phyloP scores from a whole-genome alignment of 2,329 filamentous ascomycete species.

The Metarhizium guizhouense region DNA sequence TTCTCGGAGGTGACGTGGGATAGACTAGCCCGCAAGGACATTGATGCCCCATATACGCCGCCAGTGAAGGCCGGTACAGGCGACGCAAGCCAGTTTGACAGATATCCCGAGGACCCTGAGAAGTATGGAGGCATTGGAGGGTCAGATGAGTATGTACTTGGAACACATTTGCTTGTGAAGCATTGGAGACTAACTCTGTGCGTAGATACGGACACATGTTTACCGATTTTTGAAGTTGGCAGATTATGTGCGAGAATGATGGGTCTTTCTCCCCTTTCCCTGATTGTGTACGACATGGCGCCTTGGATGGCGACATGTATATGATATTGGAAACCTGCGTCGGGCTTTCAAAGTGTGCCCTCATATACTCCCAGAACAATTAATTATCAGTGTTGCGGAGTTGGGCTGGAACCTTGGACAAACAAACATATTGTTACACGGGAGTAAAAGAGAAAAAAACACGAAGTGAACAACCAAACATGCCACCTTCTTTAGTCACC shows the following conservation, averaged over 20 bases:
- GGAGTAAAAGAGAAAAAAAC: not conserved
- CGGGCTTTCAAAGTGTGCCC: not conserved
- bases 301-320: not conserved
- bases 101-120: slow-evolving; percentile 95
- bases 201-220: slow-evolving; percentile 65
- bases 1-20: slow-evolving; percentile 99
- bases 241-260: not conserved
- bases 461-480: not conserved
- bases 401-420: not conserved
- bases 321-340: not conserved
- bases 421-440: not conserved
- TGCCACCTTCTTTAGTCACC: slow-evolving; percentile 1
- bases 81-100: slow-evolving; percentile 95
- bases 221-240: slow-evolving; percentile 53
- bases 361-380: not conserved
- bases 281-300: not conserved
- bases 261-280: not conserved
- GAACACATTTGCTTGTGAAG: not conserved
- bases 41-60: slow-evolving; percentile 94
- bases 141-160: slow-evolving; percentile 66
- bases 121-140: slow-evolving; percentile 67
- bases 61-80: slow-evolving; percentile 89
- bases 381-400: not conserved
- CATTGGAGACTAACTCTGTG: slow-evolving; percentile 9
- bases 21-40: slow-evolving; percentile 85